Base-by-base conservation (phyloP, 2,329 filamentous ascomycete genomes). In the Fusarium camptoceras region DNA sequence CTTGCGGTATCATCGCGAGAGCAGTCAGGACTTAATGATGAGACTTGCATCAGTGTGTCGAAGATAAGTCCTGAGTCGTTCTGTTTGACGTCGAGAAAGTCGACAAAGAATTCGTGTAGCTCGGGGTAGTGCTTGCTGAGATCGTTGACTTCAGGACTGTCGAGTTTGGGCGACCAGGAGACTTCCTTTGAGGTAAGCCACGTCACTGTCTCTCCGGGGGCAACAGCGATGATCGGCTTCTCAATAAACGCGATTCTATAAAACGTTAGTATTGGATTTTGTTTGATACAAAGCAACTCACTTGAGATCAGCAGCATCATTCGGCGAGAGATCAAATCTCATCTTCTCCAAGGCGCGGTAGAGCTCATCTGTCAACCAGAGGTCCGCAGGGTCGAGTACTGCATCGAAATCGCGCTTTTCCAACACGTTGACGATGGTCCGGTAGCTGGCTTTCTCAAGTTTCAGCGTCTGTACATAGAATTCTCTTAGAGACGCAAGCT, bases 41-140 rank as follows among this genome's bases (percentile, higher is more conserved):
- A 46, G 6, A 61, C 62, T 11, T 55, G 65, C 44, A 73, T 66
- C 27, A 74, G 41, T 3, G 60, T 69, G 30, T 74, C 68, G 34
- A 68, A 74, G 0, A 71, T 59, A 0, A 71, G 24, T 4, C 72
- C 70, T 3, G 65, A 56, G 14, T 74, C 64, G 22, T 71, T 56
- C 11, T 66, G 59, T 24, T 69, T 57, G 22, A 74, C 43, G 12
- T 42, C 48, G 18, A 74, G 62, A 1, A 74, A 73, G 6, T 60
- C 56, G 22, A 71, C 68, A 14, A 74, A 74, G n/a, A 74, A 73
- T 5, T 66, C 48, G 34, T 70, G 56, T 3, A 74, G 58, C 6
- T 74, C 68, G 4, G 66, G 62, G 28, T 74, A 74, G 34, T 70
- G 65, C 24, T 62, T 68, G 41, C 72, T 74, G 24, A 74, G 6